These are phyloP conservation scores for Pholiota conissans DNA, from an alignment of 768 basidiomycete species.

Conservation along the genomic window DNA sequence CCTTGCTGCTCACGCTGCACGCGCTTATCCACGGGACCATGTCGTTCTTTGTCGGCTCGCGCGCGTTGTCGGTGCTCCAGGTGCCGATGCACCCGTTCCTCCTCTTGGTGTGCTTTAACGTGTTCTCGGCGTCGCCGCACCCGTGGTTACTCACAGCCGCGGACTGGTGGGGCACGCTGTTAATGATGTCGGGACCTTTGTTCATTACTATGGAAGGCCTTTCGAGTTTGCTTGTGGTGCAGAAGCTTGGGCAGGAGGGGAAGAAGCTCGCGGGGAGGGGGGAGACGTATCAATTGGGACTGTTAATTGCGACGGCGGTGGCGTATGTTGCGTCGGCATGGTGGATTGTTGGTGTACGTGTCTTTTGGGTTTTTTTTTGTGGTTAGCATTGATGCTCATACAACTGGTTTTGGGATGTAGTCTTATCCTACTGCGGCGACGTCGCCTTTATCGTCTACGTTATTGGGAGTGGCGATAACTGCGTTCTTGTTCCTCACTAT, in stretches of 20 bases:
- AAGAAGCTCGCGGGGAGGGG: constrained; percentile 68
- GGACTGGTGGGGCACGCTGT: constrained; percentile 69
- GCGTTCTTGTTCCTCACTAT: constrained; percentile 88
- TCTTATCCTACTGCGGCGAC: constrained; percentile 82
- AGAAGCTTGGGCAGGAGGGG: constrained; percentile 77
- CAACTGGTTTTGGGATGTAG: constrained; percentile 31
- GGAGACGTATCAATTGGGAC: constrained; percentile 74
- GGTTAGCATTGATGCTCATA: constrained; percentile 11
- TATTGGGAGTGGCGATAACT: constrained; percentile 86
- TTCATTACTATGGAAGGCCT: constrained; percentile 85
- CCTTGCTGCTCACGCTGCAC: constrained; percentile 73
- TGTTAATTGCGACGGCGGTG: constrained; percentile 74
- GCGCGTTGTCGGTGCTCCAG: constrained; percentile 74
- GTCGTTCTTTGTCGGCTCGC: constrained; percentile 68
- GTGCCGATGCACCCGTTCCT: constrained; percentile 87
- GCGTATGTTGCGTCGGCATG: constrained; percentile 82
- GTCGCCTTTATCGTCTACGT: constrained; percentile 84
- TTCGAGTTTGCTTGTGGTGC: constrained; percentile 79
- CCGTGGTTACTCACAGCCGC: constrained; percentile 58
- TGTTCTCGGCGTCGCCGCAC: constrained; percentile 66
- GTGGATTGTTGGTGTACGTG: constrained; percentile 81
- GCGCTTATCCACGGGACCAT: constrained; percentile 83
- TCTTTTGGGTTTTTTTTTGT: not conserved
- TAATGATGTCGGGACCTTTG: constrained; percentile 71
- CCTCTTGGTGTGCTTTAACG: constrained; percentile 84